These are phyloP conservation scores for Cucumis hystrix DNA, from an alignment of 306 rosid species.

Conservation along the genomic window DNA sequence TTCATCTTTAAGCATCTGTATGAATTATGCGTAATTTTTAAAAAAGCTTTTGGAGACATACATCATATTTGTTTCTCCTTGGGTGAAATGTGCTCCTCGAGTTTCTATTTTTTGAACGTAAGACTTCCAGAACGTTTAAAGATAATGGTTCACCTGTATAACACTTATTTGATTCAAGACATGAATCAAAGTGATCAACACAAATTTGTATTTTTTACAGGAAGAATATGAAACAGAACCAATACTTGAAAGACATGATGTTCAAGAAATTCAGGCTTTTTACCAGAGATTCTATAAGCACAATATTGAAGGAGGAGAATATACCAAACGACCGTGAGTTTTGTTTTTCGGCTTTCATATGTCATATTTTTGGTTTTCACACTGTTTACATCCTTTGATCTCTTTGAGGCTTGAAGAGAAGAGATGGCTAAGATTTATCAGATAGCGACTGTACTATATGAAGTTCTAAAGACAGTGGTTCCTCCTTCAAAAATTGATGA, in stretches of 20 bases:
- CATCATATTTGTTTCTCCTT: background rate
- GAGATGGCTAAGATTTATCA: constrained; percentile 73
- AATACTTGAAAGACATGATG: constrained; percentile 21
- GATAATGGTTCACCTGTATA: background rate
- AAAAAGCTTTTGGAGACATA: background rate
- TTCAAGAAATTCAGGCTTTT: constrained; percentile 40
- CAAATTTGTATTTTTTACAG: constrained; percentile 28
- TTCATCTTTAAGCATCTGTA: background rate
- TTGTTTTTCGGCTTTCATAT: constrained; percentile 17
- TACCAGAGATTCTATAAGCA: constrained; percentile 52
- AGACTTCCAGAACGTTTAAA: background rate
- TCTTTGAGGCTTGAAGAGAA: constrained; percentile 50
- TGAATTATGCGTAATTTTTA: background rate
- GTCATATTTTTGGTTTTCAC: constrained; percentile 8
- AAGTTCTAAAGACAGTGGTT: constrained; percentile 55
- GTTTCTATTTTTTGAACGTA: background rate
- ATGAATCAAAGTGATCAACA: background rate
- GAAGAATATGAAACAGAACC: constrained; percentile 31
- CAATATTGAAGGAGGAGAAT: constrained; percentile 50
- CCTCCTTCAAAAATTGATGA: constrained; percentile 20
- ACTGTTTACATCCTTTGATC: background rate
- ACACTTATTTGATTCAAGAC: background rate
- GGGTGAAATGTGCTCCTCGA: background rate
- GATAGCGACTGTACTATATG: constrained; percentile 69
- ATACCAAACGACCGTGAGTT: constrained; percentile 67